phyloP scores from a whole-genome alignment of 2,329 filamentous ascomycete genomes.

The Fusarium scirpi region DNA sequence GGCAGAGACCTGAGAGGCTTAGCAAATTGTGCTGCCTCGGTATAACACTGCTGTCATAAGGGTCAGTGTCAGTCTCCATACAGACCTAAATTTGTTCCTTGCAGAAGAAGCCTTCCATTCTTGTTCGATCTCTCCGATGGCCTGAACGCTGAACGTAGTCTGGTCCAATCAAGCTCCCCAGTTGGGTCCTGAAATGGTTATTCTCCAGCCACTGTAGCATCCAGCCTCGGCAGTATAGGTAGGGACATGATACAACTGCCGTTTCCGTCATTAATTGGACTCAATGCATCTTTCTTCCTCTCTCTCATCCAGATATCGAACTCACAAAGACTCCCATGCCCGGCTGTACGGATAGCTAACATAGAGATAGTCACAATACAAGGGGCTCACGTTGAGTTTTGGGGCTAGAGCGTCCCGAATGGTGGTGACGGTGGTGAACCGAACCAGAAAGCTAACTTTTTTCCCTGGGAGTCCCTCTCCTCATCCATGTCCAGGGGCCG shows the following conservation, averaged over 20 bases:
- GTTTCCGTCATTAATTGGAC: constrained; percentile 13
- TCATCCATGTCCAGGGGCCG: constrained; percentile 35
- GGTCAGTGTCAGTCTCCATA: constrained; percentile 1
- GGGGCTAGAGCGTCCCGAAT: constrained; percentile 34
- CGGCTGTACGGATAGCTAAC: not conserved
- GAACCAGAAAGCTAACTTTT: constrained; percentile 6
- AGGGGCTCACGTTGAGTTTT: constrained; percentile 14
- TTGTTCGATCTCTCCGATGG: constrained; percentile 34
- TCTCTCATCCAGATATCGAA: not conserved
- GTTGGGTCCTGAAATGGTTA: constrained; percentile 17
- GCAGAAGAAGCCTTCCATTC: constrained; percentile 40
- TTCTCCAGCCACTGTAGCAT: constrained; percentile 1
- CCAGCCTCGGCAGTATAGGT: not conserved
- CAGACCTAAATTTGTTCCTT: constrained; percentile 18
- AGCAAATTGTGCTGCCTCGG: constrained; percentile 4
- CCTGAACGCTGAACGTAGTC: not conserved
- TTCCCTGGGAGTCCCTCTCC: not conserved
- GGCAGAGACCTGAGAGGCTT: not conserved
- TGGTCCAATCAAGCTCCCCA: constrained; percentile 17
- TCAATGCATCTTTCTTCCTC: not conserved
- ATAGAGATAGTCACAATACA: constrained; percentile 4
- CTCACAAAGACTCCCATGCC: not conserved
- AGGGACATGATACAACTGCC: constrained; percentile 7
- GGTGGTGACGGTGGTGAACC: constrained; percentile 41
- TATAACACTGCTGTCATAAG: constrained; percentile 4